phyloP scores from a whole-genome alignment of 495 filamentous ascomycete species.

The Aspergillus campestris region DNA sequence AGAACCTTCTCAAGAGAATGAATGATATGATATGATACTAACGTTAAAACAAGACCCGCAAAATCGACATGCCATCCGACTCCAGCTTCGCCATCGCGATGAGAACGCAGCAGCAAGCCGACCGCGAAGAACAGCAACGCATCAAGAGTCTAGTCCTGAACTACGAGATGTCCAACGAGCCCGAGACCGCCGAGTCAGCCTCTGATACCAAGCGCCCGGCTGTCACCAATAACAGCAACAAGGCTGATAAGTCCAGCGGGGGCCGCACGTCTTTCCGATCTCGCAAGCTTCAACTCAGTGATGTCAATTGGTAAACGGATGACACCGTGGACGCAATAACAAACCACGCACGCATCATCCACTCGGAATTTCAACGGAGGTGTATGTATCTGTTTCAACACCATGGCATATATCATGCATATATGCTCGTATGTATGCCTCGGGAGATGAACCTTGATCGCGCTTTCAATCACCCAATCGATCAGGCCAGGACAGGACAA shows the following conservation, averaged over 20 bases:
- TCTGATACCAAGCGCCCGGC: conserved; percentile 13
- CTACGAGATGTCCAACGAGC: conserved; percentile 78
- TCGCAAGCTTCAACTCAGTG: conserved; percentile 86
- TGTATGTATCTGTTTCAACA: no score
- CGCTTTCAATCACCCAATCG: no score
- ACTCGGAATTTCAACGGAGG: no score
- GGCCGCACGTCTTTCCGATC: conserved; percentile 74
- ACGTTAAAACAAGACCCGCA: conserved; percentile 53
- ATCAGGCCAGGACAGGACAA: no score
- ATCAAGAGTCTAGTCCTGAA: conserved; percentile 97
- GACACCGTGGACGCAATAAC: neutral
- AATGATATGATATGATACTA: neutral
- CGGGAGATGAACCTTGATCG: no score
- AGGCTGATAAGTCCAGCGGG: conserved; percentile 55
- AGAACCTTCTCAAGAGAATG: neutral
- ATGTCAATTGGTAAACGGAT: conserved; percentile 82
- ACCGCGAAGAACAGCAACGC: conserved; percentile 91
- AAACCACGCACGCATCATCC: no score
- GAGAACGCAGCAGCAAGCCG: conserved; percentile 89
- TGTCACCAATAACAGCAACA: neutral
- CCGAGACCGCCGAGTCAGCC: conserved; percentile 60
- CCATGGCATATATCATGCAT: no score
- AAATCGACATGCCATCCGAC: conserved; percentile 88
- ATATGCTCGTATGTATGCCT: no score
- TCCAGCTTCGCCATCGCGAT: conserved; percentile 92